Evolutionary conservation across 2,329 filamentous ascomycete genomes (phyloP).

Genomic region (Colletotrichum eleusines): DNA sequence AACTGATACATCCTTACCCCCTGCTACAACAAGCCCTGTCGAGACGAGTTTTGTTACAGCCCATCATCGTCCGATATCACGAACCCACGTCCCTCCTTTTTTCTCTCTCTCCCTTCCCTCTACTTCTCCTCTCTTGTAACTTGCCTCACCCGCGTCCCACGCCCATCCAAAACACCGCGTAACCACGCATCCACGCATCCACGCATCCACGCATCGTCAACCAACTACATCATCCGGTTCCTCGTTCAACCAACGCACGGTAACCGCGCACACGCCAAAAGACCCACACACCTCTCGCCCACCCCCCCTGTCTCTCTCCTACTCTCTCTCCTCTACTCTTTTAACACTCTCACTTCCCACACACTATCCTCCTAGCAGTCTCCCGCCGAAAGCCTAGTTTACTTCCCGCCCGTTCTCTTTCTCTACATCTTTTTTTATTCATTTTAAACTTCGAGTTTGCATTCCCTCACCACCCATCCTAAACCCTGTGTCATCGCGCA

Average conservation of each 20-base stretch:
- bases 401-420: background rate
- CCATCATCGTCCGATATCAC: conserved; percentile 39
- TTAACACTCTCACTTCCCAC: conserved; percentile 32
- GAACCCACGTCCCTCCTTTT: conserved; percentile 15
- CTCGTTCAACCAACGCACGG: conserved; percentile 22
- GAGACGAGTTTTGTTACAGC: conserved; percentile 41
- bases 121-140: background rate
- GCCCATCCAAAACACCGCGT: conserved; percentile 12
- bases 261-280: conserved; percentile 28
- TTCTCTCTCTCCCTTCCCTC: background rate
- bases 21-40: conserved; percentile 15
- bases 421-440: background rate
- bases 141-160: conserved; percentile 32
- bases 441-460: background rate
- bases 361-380: background rate
- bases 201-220: background rate
- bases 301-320: background rate
- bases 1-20: background rate
- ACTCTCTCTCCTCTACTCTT: background rate
- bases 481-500: background rate
- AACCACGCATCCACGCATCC: background rate
- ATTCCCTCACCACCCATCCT: background rate
- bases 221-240: conserved; percentile 10
- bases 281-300: conserved; percentile 3
- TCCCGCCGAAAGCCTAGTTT: conserved; percentile 1